Base-by-base conservation (phyloP, 2,329 filamentous ascomycete species). In the Phaeoacremonium minimum region DNA sequence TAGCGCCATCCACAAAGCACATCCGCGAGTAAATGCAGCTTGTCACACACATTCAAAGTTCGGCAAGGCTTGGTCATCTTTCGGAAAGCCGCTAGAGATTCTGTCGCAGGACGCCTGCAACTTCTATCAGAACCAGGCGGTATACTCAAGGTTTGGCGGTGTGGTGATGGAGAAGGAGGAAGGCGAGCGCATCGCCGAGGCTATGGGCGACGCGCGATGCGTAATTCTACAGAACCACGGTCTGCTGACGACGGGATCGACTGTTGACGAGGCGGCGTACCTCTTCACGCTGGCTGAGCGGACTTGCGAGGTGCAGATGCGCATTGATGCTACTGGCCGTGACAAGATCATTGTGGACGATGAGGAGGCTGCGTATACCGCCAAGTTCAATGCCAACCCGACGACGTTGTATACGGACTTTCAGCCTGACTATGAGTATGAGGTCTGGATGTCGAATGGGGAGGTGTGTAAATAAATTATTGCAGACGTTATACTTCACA, bases 181-280 rank as follows among this genome's bases (percentile, higher is more conserved):
- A 54, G 78, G 78, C 1, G 55, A 66, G 28, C 63, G 69, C 15
- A 69, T 85, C 32, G 79, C 78, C 0, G 59, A 63, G 17, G 73
- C 79, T 0, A 52, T 85, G 2, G 81, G 80, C 0, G 56, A 64
- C 0, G 69, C 68, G 31, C 75, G 61, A 46, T 73, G 66, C 0
- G 61, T 77, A 38, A 76, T 85, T 18, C 56, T 85, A 18, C 61
- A 75, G 33, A 85, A 85, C 44, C 80, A 85, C 49, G 81, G 81
- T 0, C 52, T 85, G 11, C 51, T 85, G 30, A 83, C 78, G 0
- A 76, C 79, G 0, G 80, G 81, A 1, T 53, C 52, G 1, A 85
- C 80, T 0, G 80, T 85, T 1, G 81, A 85, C 40, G 80, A 85
- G 54, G 80, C 81, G 0, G 77, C 77, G 0, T 84, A 77, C 48